phyloP scores from a whole-genome alignment of 2,329 filamentous ascomycete genomes.

The Colletotrichum nymphaeae region DNA sequence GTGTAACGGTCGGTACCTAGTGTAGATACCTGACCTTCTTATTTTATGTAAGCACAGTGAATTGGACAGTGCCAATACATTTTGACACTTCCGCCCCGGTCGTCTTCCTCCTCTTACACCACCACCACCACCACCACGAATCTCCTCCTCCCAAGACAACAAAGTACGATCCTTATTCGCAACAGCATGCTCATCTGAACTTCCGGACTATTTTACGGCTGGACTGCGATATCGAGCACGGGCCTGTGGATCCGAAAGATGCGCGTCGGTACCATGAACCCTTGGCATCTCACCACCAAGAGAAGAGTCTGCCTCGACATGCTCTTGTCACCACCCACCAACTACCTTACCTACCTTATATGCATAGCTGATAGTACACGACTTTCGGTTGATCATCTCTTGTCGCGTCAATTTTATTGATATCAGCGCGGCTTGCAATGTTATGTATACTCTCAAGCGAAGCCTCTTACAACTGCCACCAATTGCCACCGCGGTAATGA shows the following conservation, averaged over 20 bases:
- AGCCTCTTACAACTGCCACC: neutral
- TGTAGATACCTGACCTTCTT: too few species aligned
- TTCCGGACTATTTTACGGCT: too few species aligned
- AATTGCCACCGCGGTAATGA: neutral
- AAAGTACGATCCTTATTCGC: neutral
- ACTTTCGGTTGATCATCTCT: neutral
- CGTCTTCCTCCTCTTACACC: too few species aligned
- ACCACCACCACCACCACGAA: neutral
- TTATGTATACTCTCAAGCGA: neutral
- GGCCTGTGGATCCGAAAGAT: too few species aligned
- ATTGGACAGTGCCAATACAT: neutral
- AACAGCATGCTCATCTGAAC: neutral
- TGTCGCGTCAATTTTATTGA: neutral
- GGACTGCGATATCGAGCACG: too few species aligned
- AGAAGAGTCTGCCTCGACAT: neutral
- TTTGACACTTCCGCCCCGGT: neutral
- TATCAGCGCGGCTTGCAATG: neutral
- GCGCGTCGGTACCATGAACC: too few species aligned
- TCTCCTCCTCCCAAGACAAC: neutral
- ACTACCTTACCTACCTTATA: neutral
- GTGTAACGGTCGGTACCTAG: too few species aligned
- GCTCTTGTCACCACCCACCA: neutral
- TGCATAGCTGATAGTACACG: neutral
- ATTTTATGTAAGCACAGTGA: slow-evolving; percentile 1
- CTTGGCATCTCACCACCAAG: neutral